Percentiles rank a stretch among this genome's conserved stretches.
Conservation (phyloP, 2,329 filamentous ascomycete genomes). For the Davidsoniella neocaledoniae region DNA sequence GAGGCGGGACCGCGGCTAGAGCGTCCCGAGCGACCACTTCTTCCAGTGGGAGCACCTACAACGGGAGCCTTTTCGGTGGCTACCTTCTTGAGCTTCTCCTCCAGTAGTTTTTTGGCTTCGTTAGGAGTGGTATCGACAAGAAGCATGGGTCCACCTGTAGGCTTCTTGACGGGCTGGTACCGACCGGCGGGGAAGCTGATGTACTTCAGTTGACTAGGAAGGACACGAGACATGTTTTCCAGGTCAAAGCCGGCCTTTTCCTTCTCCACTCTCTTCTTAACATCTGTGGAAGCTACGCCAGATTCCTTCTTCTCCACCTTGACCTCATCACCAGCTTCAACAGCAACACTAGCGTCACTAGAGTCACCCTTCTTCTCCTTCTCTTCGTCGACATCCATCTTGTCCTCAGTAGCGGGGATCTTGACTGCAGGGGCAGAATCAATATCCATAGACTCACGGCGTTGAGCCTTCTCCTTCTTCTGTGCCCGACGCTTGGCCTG, state of each 20-base stretch:
- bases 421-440: constrained; percentile 56
- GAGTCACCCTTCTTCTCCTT: constrained; percentile 26
- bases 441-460: constrained; percentile 88
- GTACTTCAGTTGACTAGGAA: constrained; percentile 86
- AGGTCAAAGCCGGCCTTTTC: constrained; percentile 95
- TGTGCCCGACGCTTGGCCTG: constrained; percentile 91
- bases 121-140: constrained; percentile 68
- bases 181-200: constrained; percentile 81
- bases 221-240: constrained; percentile 90
- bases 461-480: constrained; percentile 80
- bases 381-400: constrained; percentile 74
- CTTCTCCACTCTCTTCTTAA: constrained; percentile 83
- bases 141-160: constrained; percentile 86
- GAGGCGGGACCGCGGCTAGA: constrained; percentile 18
- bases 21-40: constrained; percentile 20
- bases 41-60: constrained; percentile 21
- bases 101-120: constrained; percentile 64
- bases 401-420: constrained; percentile 41
- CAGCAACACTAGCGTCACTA: constrained; percentile 11
- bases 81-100: constrained; percentile 81
- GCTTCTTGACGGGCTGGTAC: constrained; percentile 84
- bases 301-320: constrained; percentile 42
- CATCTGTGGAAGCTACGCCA: constrained; percentile 28
- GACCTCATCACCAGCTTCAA: constrained; percentile 45
- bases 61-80: constrained; percentile 45